Base-by-base conservation (phyloP, 768 basidiomycete genomes). In the Imleria badia region DNA sequence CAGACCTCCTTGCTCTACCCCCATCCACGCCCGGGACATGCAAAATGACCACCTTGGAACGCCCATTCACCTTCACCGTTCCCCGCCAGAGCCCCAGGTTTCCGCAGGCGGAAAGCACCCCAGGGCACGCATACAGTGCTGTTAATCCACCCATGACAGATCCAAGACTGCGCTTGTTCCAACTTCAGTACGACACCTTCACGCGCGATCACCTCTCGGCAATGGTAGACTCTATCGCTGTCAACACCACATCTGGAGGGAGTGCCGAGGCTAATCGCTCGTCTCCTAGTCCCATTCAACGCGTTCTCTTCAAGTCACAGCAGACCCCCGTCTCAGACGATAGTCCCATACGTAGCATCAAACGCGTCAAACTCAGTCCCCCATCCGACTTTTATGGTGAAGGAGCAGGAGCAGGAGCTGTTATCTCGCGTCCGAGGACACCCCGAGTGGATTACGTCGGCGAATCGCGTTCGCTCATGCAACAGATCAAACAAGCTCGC, bases 111-210 rank as follows among this genome's bases (percentile, higher is more conserved):
- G 80, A 84, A 54, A 85, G 85, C 62, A 88, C 85, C 1, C 86
- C 87, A 19, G 61, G 62, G 33, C 46, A 66, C 34, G 30, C 36
- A 7, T 56, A 61, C 53, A 61, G 55, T 51, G 45, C 38, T 35
- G 59, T 53, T 30, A 72, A 66, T 48, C 63, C 65, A 26, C 77
- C 78, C 20, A 60, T 66, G 26, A 87, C 85, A 26, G 90, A 92
- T 65, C 85, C 90, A 3, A 85, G 86, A 29, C 81, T 94, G 12
- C 85, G 87, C 13, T 79, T 98, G 35, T 98, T 98, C 73, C 89
- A 94, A 65, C 90, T 94, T 48, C 86, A 93, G 60, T 98, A 98
- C 66, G 96, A 99, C 70, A 98, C 96, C 0, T 95, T 91, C 66
- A 99, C 96, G 2, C 84, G 94, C 41, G 91, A 96, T 20, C 93